Conservation (phyloP, 2,329 filamentous ascomycete species). For the Rhynchosporium graminicola region DNA sequence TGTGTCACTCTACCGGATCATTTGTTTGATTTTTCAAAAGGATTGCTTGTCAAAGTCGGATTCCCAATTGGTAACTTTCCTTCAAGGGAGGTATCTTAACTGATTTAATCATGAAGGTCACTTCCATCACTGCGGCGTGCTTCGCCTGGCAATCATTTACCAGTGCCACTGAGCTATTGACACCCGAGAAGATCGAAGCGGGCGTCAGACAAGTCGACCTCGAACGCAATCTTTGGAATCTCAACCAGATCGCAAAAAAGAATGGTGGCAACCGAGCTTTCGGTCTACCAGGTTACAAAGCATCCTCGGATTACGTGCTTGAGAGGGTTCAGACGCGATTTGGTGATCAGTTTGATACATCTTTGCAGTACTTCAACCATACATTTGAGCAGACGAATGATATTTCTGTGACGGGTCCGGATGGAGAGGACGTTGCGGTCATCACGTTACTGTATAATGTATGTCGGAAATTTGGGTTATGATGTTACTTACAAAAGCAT, state of each 20-base stretch:
- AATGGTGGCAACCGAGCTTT: constrained; percentile 14
- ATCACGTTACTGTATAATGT: constrained; percentile 10
- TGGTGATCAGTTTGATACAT: constrained; percentile 1
- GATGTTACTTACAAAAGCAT: too few species aligned
- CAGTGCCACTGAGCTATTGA: constrained; percentile 2
- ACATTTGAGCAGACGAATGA: constrained; percentile 11
- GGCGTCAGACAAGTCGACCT: constrained; percentile 2
- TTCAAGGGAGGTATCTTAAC: too few species aligned
- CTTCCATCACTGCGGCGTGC: constrained; percentile 1
- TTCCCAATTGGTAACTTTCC: too few species aligned
- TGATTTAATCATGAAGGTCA: background rate
- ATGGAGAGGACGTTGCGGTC: constrained; percentile 2
- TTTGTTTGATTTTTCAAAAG: too few species aligned
- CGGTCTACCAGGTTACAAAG: constrained; percentile 13
- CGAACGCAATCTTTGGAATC: constrained; percentile 12
- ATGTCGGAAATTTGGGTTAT: too few species aligned
- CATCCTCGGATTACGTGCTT: constrained; percentile 12
- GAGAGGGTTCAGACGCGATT: constrained; percentile 11
- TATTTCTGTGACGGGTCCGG: constrained; percentile 10
- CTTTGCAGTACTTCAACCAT: constrained; percentile 10
- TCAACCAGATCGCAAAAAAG: constrained; percentile 10
- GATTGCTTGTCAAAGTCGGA: too few species aligned
- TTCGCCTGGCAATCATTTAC: background rate
- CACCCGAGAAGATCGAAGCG: constrained; percentile 12
- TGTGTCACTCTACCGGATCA: too few species aligned